Base-by-base conservation (phyloP, 2,329 filamentous ascomycete species). In the Periconia macrospinosa region DNA sequence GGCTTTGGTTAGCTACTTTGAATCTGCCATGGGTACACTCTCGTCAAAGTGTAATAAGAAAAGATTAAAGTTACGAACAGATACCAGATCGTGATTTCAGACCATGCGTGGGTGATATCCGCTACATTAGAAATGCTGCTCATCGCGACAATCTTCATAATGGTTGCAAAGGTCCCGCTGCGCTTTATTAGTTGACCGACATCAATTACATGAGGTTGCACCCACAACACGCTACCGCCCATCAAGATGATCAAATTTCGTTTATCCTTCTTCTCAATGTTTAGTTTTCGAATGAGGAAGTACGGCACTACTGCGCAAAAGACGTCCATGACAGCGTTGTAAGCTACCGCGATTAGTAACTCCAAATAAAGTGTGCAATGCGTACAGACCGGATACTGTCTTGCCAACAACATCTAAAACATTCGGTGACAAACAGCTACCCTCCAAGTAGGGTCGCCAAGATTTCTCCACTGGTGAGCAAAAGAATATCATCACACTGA, bases 111-210 rank as follows among this genome's bases (percentile, higher is more conserved):
- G 7, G 52, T 55, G n/a, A 55, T 47, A 30, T 55, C 52, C 23
- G 47, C 48, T 6, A 48, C 52, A 40, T 55, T 55, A 18, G 42
- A 47, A 20, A 55, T 55, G 20, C 33, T 55, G 23, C 6, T 13
- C 52, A 54, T 54, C 18, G 52, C 47, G 19, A 55, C 33, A 41
- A 55, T 45, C 44, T 55, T 55, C 48, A 51, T 55, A n/a, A 55
- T 43, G 27, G 52, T 51, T n/a, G 52, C 52, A 19, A 55, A 20
- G 23, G 52, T 44, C 2, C 52, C 52, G 8, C 23, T 27, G 8
- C 8, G 23, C 23, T 27, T 27, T 27, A 27, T 27, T 27, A 27
- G 23, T 27, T 27, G 8, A 5, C 23, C 23, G 8, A 27, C 8
- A 27, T 27, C 23, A 27, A 27, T 3, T 27, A 27, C 5, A 27